These are phyloP conservation scores for Pseudogymnoascus sp. DNA, from an alignment of 2,329 filamentous ascomycete species.

Conservation along the genomic window DNA sequence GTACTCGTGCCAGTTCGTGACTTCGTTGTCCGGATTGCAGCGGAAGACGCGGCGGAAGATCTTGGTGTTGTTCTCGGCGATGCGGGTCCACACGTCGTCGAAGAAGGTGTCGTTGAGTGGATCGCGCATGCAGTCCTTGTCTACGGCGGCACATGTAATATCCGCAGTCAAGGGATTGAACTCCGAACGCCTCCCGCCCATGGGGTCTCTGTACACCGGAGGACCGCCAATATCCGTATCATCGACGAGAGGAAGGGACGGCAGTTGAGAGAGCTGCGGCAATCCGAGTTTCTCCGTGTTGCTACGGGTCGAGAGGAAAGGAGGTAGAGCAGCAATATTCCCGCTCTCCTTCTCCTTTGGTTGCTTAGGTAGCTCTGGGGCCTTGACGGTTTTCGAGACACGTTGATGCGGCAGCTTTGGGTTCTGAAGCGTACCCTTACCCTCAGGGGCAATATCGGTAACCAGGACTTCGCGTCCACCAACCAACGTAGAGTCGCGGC, in stretches of 20 bases:
- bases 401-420: slow-evolving; percentile 40
- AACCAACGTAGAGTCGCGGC: slow-evolving; percentile 64
- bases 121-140: slow-evolving; percentile 91
- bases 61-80: slow-evolving; percentile 91
- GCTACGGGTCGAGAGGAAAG: not conserved
- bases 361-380: not conserved
- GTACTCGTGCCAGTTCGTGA: slow-evolving; percentile 88
- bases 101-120: slow-evolving; percentile 77
- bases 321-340: not conserved
- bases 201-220: slow-evolving; percentile 47
- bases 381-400: slow-evolving; percentile 15
- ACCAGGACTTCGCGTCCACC: slow-evolving; percentile 65
- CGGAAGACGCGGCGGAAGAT: slow-evolving; percentile 90
- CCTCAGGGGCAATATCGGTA: slow-evolving; percentile 54
- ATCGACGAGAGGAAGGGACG: slow-evolving; percentile 60
- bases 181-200: slow-evolving; percentile 34
- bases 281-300: slow-evolving; percentile 57
- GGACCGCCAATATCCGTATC: slow-evolving; percentile 80
- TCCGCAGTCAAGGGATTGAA: slow-evolving; percentile 55
- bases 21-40: slow-evolving; percentile 94
- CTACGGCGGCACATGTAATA: slow-evolving; percentile 61
- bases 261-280: slow-evolving; percentile 61
- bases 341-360: not conserved
- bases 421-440: slow-evolving; percentile 49
- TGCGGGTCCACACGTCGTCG: slow-evolving; percentile 77